Conservation (phyloP, 2,329 filamentous ascomycete species). For the Fusarium mundagurra region DNA sequence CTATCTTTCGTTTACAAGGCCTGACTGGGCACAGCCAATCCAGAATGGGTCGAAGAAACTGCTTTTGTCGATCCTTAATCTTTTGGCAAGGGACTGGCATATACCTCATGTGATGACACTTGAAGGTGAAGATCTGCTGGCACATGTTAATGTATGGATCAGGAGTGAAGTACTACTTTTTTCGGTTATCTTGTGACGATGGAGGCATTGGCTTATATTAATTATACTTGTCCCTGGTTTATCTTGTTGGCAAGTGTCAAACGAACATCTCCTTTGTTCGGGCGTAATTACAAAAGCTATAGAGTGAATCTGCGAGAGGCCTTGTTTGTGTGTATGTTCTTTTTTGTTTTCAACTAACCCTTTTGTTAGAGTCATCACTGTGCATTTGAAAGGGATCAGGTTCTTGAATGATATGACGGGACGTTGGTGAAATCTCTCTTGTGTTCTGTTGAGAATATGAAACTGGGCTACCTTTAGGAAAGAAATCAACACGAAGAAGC, state of each 20-base stretch:
- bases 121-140: slow-evolving; percentile 29
- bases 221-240: background rate
- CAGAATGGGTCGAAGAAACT: slow-evolving; percentile 1
- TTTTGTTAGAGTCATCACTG: background rate
- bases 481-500: too few species aligned
- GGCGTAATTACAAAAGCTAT: background rate
- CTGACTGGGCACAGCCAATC: background rate
- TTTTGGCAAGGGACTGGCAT: slow-evolving; percentile 8
- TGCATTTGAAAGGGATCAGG: background rate
- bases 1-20: background rate
- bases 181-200: background rate
- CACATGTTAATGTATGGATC: slow-evolving; percentile 29
- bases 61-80: background rate
- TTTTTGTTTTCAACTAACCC: background rate
- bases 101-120: slow-evolving; percentile 36
- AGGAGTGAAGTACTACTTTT: background rate
- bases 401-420: background rate
- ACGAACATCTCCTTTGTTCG: slow-evolving; percentile 6
- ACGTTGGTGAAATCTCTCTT: background rate
- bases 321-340: background rate
- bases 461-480: background rate
- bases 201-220: background rate
- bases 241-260: background rate
- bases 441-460: background rate
- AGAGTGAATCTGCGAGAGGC: background rate